Base-by-base conservation (phyloP, 2,329 filamentous ascomycete species). In the Calonectria pseudoreteaudii region DNA sequence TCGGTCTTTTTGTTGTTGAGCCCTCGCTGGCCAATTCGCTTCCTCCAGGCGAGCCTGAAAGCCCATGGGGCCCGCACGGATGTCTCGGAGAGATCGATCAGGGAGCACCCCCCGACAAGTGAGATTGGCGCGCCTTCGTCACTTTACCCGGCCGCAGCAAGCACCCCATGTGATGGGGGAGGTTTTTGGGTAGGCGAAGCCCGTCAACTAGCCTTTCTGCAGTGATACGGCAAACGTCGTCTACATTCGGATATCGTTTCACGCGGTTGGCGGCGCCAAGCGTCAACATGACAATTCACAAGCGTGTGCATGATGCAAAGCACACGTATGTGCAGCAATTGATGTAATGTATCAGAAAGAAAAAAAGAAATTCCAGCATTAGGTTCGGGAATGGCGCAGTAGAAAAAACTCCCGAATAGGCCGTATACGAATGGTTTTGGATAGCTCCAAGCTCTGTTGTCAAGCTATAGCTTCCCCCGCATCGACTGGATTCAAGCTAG, bases 11-110 rank as follows among this genome's bases (percentile, higher is more conserved):
- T 69, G 66, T 62, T 73, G 68, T 68, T 66, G 30, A 20, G 26
- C 23, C 23, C 30, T 65, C 18, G 53, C 49, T 72, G 68, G 68
- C n/a, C 56, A 53, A 66, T 62, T 70, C 26, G 7, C 23, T 47
- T 47, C 20, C n/a, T 47, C 20, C 31, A 34, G 31, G 8, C 31
- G 31, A 34, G 9, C 31, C 31, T 34, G 31, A 34, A n/a, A n/a
- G 31, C 31, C 31, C 31, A 10, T 34, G 31, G 31, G 31, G 66
- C 66, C 50, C 71, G 66, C 66, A 47, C 71, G 71, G 71, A 73
- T 73, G 67, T 11, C 41, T 44, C 78, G 78, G 78, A 70, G 78
- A 34, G 75, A 79, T 72, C 76, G 75, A 79, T 79, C 58, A 73
- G 50, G 65, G 68, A 74, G 68, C 41, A 47, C 66, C 62, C 69